A percentile compares a stretch with the other conserved stretches of the same genome.
These are phyloP conservation scores for Lepidium aucheri DNA, from an alignment of 345 rosid species.

Conservation along the genomic window DNA sequence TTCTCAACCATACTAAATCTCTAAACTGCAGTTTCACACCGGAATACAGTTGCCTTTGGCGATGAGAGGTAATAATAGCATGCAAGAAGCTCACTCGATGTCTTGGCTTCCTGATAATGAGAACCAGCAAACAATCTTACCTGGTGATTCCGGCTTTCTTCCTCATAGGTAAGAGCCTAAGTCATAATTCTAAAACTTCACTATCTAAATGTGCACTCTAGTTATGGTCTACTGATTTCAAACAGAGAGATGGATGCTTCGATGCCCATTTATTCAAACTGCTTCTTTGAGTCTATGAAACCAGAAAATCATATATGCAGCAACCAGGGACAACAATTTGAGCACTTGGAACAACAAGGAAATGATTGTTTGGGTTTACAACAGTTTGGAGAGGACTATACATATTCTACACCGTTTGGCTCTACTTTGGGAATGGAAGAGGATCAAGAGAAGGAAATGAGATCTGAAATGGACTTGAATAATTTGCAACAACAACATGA, in stretches of 20 bases:
- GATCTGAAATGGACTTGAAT: slow-evolving; percentile 41
- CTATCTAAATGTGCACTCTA: background rate
- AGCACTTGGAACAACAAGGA: slow-evolving; percentile 39
- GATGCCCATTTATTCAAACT: slow-evolving; percentile 39
- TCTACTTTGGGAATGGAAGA: slow-evolving; percentile 33
- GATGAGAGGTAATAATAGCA: slow-evolving; percentile 35
- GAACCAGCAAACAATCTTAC: slow-evolving; percentile 46
- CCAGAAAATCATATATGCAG: slow-evolving; percentile 44
- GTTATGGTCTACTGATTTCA: slow-evolving; percentile 1
- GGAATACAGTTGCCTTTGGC: slow-evolving; percentile 51
- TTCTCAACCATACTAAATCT: slow-evolving; percentile 2
- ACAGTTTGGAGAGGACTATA: slow-evolving; percentile 48
- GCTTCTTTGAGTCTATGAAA: slow-evolving; percentile 42
- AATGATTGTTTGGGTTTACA: slow-evolving; percentile 45
- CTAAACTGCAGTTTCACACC: slow-evolving; percentile 44
- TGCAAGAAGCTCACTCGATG: slow-evolving; percentile 53
- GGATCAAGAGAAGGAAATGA: slow-evolving; percentile 34
- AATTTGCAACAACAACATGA: slow-evolving; percentile 49
- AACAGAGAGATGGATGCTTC: slow-evolving; percentile 55
- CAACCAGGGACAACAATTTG: slow-evolving; percentile 39
- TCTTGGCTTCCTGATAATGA: slow-evolving; percentile 66
- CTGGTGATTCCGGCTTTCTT: slow-evolving; percentile 47
- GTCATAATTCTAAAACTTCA: background rate
- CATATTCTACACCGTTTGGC: slow-evolving; percentile 21
- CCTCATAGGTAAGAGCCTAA: slow-evolving; percentile 37